Evolutionary conservation across 176 grass and related monocot species (phyloP).

Genomic region (Paspalum notatum): DNA sequence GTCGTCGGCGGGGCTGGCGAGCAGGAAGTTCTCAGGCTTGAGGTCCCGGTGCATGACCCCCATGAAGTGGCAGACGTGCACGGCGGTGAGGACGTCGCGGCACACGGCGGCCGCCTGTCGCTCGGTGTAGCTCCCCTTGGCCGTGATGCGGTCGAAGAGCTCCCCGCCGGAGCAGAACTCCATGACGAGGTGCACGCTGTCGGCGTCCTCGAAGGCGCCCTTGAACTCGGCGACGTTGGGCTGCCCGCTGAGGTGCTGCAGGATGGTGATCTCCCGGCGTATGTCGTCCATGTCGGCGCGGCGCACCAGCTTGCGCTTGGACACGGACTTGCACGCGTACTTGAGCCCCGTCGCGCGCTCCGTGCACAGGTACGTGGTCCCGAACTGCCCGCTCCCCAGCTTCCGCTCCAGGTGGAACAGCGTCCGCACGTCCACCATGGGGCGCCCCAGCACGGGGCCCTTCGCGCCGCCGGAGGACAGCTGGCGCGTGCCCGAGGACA

Average conservation of each 20-base stretch:
- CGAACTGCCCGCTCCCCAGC: constrained; percentile 81
- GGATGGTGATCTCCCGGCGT: constrained; percentile 83
- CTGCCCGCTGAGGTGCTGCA: constrained; percentile 92
- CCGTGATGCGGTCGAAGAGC: constrained; percentile 88
- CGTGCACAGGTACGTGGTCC: constrained; percentile 84
- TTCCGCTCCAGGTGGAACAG: constrained; percentile 64
- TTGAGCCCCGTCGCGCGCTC: constrained; percentile 50
- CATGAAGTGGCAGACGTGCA: constrained; percentile 94
- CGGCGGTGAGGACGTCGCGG: constrained; percentile 68
- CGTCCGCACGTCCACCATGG: constrained; percentile 57
- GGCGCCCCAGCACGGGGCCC: constrained; percentile 53
- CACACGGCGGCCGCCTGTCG: constrained; percentile 64
- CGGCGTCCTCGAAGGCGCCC: constrained; percentile 78
- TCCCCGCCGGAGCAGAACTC: constrained; percentile 89
- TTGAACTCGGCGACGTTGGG: constrained; percentile 86
- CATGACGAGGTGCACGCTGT: constrained; percentile 79
- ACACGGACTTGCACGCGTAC: constrained; percentile 93
- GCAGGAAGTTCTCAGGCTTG: constrained; percentile 93
- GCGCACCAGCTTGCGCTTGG: constrained; percentile 79
- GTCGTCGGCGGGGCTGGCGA: constrained; percentile 54
- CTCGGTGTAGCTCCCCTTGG: constrained; percentile 71
- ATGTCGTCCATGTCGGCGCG: constrained; percentile 71
- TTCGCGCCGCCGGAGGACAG: neutral
- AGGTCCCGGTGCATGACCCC: constrained; percentile 90
- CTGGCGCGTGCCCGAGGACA: neutral